These are phyloP conservation scores for Sporisorium sorghi DNA, from an alignment of 1,284 basidiomycete species.

Conservation along the genomic window DNA sequence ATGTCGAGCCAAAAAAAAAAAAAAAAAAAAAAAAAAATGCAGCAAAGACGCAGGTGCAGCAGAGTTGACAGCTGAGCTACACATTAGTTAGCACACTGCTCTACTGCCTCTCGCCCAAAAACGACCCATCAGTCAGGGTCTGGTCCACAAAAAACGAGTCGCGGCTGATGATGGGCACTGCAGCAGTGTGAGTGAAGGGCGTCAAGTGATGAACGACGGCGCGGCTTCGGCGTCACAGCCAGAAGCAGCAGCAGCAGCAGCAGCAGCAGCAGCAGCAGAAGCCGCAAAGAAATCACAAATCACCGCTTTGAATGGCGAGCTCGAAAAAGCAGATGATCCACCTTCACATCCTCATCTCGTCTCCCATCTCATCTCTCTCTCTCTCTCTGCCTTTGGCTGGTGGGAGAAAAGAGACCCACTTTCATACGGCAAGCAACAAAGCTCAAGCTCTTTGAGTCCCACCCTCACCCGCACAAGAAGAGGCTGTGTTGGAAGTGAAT, in stretches of 20 bases:
- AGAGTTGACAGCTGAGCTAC: too few species aligned
- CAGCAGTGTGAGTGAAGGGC: slow-evolving; percentile 1
- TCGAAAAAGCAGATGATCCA: neutral
- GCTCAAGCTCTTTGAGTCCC: too few species aligned
- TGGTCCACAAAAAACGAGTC: slow-evolving; percentile 2
- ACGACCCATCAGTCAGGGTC: neutral
- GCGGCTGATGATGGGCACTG: too few species aligned
- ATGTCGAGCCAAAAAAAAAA: too few species aligned
- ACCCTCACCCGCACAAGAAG: too few species aligned
- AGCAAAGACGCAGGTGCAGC: neutral
- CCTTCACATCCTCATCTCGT: neutral
- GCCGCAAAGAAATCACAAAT: slow-evolving; percentile 5
- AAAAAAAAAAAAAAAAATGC: too few species aligned
- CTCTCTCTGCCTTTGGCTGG: neutral
- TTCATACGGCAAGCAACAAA: too few species aligned
- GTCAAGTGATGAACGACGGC: too few species aligned
- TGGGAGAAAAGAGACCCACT: neutral
- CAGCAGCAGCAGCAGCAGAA: too few species aligned
- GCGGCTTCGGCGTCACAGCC: neutral
- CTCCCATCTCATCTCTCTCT: neutral
- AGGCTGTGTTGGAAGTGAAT: too few species aligned
- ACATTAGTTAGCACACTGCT: too few species aligned
- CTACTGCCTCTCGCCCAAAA: neutral
- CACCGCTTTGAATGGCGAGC: slow-evolving; percentile 5
- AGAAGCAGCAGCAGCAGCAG: too few species aligned